Evolutionary conservation across 495 filamentous ascomycete genomes (phyloP).

Genomic region (Thermothielavioides terrestris): DNA sequence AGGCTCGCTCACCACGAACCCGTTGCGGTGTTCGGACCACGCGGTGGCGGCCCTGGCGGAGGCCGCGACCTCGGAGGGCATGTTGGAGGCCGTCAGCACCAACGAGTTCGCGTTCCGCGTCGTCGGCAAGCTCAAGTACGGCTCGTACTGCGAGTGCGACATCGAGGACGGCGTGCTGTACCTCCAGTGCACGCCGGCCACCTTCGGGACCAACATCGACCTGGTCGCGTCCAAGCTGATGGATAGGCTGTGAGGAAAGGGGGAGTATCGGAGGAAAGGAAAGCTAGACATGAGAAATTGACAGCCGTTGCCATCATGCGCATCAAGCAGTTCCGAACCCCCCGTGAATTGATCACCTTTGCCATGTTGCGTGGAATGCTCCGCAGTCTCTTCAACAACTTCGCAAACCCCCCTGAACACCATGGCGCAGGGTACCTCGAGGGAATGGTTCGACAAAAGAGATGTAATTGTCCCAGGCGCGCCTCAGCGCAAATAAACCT

Average conservation of each 20-base stretch:
- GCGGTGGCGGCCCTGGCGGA: conserved; percentile 7
- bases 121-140: conserved; percentile 37
- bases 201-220: conserved; percentile 18
- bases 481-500: no score
- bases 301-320: no score
- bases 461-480: no score
- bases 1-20: conserved; percentile 28
- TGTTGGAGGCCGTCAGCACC: conserved; percentile 35
- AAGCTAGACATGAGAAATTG: no score
- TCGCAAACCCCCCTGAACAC: no score
- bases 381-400: no score
- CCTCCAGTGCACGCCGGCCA: conserved; percentile 25
- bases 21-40: conserved; percentile 18
- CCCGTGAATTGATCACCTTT: no score
- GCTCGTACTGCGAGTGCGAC: conserved; percentile 34
- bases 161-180: conserved; percentile 37
- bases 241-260: conserved; percentile 21
- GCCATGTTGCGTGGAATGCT: no score
- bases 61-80: conserved; percentile 31
- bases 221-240: conserved; percentile 20
- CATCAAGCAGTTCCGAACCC: no score
- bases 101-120: conserved; percentile 35
- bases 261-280: no score
- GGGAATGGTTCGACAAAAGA: no score
- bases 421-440: no score